These are phyloP conservation scores for Flaveria trinervia DNA, from an alignment of 129 eudicot genomes.

Conservation along the genomic window DNA sequence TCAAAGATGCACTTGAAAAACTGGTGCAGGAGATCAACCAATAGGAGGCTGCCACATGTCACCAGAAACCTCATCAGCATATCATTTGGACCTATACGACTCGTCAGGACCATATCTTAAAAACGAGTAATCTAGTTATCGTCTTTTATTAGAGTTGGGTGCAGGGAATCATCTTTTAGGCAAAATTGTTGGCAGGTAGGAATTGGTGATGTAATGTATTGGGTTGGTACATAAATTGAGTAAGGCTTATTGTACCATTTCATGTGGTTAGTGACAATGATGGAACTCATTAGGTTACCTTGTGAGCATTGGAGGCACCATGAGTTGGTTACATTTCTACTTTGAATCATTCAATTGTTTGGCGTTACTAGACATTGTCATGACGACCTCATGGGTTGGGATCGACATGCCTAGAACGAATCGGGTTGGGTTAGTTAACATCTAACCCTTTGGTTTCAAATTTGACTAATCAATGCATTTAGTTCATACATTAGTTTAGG, in stretches of 20 bases:
- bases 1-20: constrained; percentile 83
- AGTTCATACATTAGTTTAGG: not conserved
- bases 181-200: constrained; percentile 16
- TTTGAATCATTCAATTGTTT: constrained; percentile 4
- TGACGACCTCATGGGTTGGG: not conserved
- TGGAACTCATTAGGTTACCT: not conserved
- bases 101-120: not conserved
- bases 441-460: not conserved
- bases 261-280: constrained; percentile 8
- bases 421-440: not conserved
- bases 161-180: not conserved
- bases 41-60: constrained; percentile 36
- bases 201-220: constrained; percentile 7
- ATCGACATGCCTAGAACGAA: not conserved
- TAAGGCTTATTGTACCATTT: constrained; percentile 15
- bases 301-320: constrained; percentile 25
- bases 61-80: not conserved
- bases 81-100: not conserved
- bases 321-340: constrained; percentile 20
- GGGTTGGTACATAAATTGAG: constrained; percentile 8
- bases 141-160: not conserved
- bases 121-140: not conserved
- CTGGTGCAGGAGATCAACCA: constrained; percentile 62
- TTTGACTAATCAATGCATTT: not conserved
- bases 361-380: not conserved